These are phyloP conservation scores for Tulasnella sp. DNA, from an alignment of 768 basidiomycete genomes.

Conservation along the genomic window DNA sequence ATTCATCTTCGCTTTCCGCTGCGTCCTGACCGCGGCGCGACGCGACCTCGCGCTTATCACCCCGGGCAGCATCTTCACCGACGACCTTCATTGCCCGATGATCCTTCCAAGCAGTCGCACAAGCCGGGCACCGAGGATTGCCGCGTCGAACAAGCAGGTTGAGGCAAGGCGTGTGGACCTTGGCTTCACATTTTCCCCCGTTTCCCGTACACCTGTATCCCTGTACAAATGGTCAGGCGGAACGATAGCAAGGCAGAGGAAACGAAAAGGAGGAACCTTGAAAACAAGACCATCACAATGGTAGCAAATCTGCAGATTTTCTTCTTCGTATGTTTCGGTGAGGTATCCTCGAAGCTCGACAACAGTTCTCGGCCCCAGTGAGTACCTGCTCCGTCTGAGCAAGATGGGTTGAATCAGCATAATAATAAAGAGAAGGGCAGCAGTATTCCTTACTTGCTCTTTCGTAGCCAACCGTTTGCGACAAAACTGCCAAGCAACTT, in stretches of 20 bases:
- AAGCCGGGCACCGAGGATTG: constrained; percentile 52
- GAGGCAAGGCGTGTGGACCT: constrained; percentile 64
- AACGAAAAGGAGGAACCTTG: constrained; percentile 16
- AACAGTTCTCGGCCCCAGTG: constrained; percentile 67
- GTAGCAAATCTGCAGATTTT: constrained; percentile 60
- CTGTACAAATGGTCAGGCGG: neutral
- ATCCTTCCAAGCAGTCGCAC: constrained; percentile 51
- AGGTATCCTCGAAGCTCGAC: constrained; percentile 73
- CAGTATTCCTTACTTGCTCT: constrained; percentile 49
- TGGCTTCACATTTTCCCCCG: constrained; percentile 36
- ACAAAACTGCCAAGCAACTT: constrained; percentile 71
- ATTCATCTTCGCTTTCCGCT: constrained; percentile 33
- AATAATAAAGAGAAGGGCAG: neutral
- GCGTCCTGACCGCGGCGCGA: constrained; percentile 33
- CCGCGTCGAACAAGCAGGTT: constrained; percentile 40
- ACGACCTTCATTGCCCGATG: constrained; percentile 36
- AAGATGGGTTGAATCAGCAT: neutral
- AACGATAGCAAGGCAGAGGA: neutral
- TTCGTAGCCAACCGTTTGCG: constrained; percentile 71
- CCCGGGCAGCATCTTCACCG: constrained; percentile 60
- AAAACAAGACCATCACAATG: constrained; percentile 63
- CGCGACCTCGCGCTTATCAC: constrained; percentile 41
- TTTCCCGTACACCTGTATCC: neutral
- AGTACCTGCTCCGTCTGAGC: constrained; percentile 54
- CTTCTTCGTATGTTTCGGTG: constrained; percentile 65